Base-by-base conservation (phyloP, 148 eudicot genomes). In the Rhododendron williamsianum region DNA sequence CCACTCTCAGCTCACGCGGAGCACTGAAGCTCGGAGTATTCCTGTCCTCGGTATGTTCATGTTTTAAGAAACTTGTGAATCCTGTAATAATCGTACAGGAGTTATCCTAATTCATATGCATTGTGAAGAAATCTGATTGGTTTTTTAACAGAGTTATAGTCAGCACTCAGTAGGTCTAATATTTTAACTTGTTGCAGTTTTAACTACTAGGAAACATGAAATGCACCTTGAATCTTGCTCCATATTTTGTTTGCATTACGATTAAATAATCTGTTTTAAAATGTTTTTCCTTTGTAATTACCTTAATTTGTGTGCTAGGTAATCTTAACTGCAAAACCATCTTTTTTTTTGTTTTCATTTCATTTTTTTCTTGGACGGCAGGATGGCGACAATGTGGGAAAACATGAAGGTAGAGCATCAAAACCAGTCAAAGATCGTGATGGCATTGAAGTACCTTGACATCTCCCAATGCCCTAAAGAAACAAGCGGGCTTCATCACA, bases 301-400 rank as follows among this genome's bases (percentile, higher is more conserved):
- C 18, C n/a, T 33, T 15, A 43, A 3, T 27, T 35, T 58, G 19
- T 45, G 27, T 52, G 5, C 76, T 23, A 27, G 21, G 30, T 11
- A 13, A 4, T 56, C 38, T 6, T 76, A 45, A 25, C 60, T 41
- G 52, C 36, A 30, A n/a, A 83, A 48, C 18, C 46, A 33, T 49
- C 4, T 30, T 0, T 4, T 3, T n/a, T 2, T 78, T 4, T 4
- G 6, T 21, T 35, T 58, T 12, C 21, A 18, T 58, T 58, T 58
- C 21, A 33, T 43, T 79, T 52, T 25, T 65, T 81, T 46, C 52
- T 48, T 89, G 45, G 36, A 33, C 56, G 82, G 84, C 92, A 97
- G 99, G 89, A 94, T 97, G 99, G 98, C 94, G 41, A 83, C 84
- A 76, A 95, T 97, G 99, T 97, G 99, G 99, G 93, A 89, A 54